Evolutionary conservation across 768 basidiomycete species (phyloP).

Genomic region (Cystoderma amianthinum): DNA sequence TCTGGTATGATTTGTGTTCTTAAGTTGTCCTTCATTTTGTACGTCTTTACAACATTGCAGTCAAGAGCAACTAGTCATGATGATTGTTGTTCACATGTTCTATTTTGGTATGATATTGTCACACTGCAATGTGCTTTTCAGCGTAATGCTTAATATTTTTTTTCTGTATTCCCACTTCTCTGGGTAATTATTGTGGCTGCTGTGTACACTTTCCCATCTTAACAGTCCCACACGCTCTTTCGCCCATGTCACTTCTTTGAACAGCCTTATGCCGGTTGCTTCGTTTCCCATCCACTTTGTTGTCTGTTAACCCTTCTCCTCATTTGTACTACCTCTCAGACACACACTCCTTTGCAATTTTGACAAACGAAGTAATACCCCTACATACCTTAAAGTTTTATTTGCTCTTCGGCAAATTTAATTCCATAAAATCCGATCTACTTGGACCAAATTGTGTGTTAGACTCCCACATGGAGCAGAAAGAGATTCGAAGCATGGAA

Average conservation of each 20-base stretch:
- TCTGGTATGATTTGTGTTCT: conserved; percentile 37
- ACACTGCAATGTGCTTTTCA: neutral
- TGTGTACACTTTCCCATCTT: neutral
- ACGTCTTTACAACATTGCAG: neutral
- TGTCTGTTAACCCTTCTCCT: too few relatives aligned
- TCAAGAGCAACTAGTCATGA: neutral
- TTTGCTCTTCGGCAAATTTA: too few relatives aligned
- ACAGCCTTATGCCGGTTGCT: too few relatives aligned
- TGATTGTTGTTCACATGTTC: neutral
- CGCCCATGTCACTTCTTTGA: neutral
- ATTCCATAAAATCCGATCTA: too few relatives aligned
- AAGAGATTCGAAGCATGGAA: too few relatives aligned
- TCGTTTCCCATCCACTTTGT: too few relatives aligned
- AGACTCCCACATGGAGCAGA: too few relatives aligned
- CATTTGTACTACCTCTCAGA: neutral
- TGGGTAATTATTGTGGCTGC: too few relatives aligned
- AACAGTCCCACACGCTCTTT: neutral
- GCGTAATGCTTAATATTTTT: neutral
- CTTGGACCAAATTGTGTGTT: too few relatives aligned
- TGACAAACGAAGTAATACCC: too few relatives aligned
- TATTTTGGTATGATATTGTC: neutral
- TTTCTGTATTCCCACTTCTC: neutral
- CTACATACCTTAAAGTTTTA: too few relatives aligned
- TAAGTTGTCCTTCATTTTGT: neutral
- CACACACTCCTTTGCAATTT: neutral